phyloP scores from a whole-genome alignment of 1,139 yeast species.

The Wickerhamiella infanticola region DNA sequence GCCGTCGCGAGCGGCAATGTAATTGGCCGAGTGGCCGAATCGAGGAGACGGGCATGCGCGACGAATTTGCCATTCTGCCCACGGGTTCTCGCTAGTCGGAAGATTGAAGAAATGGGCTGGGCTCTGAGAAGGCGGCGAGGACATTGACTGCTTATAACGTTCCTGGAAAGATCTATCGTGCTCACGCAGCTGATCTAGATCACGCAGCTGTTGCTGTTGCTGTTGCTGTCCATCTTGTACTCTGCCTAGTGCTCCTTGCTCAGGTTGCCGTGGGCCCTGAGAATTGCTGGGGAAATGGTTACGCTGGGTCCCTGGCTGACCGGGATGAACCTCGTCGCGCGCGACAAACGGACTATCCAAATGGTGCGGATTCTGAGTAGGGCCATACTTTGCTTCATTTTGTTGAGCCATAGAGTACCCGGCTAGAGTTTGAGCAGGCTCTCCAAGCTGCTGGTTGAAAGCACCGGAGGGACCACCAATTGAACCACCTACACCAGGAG shows the following conservation, averaged over 20 bases:
- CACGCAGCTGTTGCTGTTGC: slow-evolving; percentile 1
- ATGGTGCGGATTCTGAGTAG: neutral
- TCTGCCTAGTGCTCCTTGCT: neutral
- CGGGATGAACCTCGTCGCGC: neutral
- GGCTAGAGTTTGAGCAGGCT: neutral
- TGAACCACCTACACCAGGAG: neutral
- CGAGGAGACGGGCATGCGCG: slow-evolving; percentile 81
- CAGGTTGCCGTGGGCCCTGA: neutral
- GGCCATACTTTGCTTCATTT: neutral
- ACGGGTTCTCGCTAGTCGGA: slow-evolving; percentile 34
- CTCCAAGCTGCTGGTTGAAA: neutral
- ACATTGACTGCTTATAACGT: slow-evolving; percentile 4
- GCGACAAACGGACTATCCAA: neutral
- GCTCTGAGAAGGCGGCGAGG: slow-evolving; percentile 1
- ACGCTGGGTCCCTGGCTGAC: neutral
- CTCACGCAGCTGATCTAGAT: slow-evolving; percentile 3
- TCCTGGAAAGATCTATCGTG: slow-evolving; percentile 5
- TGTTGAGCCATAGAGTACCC: neutral
- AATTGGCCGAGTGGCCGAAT: slow-evolving; percentile 77
- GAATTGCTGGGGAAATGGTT: neutral
- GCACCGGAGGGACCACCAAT: neutral
- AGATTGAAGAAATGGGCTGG: slow-evolving; percentile 4
- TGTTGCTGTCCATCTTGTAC: neutral
- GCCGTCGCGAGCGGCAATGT: slow-evolving; percentile 56
- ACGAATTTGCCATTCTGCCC: slow-evolving; percentile 56